These are phyloP conservation scores for Solanum aculeatissimum DNA, from an alignment of 305 asterid species.

Conservation along the genomic window DNA sequence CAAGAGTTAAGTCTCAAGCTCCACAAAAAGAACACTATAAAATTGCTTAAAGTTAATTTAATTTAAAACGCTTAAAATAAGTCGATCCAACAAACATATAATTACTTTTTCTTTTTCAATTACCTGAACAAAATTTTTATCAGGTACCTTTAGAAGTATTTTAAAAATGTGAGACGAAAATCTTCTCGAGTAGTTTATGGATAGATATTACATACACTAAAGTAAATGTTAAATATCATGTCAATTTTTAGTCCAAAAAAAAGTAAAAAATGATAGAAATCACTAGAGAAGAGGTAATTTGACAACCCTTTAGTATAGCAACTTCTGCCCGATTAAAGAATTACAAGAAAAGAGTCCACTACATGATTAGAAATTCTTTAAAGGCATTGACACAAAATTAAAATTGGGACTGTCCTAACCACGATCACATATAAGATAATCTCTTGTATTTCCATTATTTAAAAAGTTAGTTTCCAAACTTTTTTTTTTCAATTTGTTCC, in stretches of 20 bases:
- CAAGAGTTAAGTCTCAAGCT: too few relatives aligned
- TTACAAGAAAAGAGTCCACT: not conserved
- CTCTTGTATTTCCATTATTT: not conserved
- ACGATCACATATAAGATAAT: not conserved
- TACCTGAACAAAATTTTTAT: not conserved
- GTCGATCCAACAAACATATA: too few relatives aligned
- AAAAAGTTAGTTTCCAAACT: not conserved
- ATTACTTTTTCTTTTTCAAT: not conserved
- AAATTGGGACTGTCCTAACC: not conserved
- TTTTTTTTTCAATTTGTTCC: not conserved
- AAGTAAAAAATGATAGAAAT: too few relatives aligned
- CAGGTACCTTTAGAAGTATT: not conserved
- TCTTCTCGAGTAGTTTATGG: too few relatives aligned
- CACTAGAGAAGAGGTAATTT: not conserved
- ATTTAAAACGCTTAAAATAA: too few relatives aligned
- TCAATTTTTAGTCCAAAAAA: too few relatives aligned
- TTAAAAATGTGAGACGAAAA: too few relatives aligned
- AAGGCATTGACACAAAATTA: not conserved
- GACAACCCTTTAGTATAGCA: not conserved
- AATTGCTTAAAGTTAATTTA: too few relatives aligned
- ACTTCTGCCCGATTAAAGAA: not conserved
- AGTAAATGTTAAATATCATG: too few relatives aligned
- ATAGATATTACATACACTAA: too few relatives aligned
- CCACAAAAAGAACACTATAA: too few relatives aligned
- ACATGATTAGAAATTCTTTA: not conserved